phyloP scores from a whole-genome alignment of 371 early-diverging fungal genomes.

The Mucor piriformis region DNA sequence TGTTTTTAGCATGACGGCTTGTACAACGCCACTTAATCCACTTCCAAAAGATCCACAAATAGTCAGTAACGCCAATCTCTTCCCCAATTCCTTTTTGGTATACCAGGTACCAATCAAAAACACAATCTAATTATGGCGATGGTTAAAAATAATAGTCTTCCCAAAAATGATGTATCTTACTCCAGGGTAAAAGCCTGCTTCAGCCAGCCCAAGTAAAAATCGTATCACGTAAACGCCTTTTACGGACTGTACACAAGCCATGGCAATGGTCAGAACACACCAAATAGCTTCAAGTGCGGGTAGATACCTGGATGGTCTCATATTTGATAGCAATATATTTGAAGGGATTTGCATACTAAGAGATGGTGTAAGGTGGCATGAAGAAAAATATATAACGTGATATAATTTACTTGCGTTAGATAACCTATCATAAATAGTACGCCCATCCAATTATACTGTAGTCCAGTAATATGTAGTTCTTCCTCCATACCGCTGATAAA shows the following conservation, averaged over 20 bases:
- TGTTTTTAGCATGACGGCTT: constrained; percentile 49
- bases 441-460: constrained; percentile 53
- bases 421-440: constrained; percentile 48
- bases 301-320: constrained; percentile 57
- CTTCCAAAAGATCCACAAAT: constrained; percentile 47
- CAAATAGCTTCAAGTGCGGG: constrained; percentile 56
- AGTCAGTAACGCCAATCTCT: constrained; percentile 39
- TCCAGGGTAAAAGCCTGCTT: constrained; percentile 67
- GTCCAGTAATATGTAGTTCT: constrained; percentile 38
- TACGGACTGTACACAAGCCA: constrained; percentile 63
- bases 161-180: constrained; percentile 17
- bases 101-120: constrained; percentile 56
- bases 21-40: constrained; percentile 47
- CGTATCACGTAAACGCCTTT: constrained; percentile 52
- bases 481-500: constrained; percentile 60
- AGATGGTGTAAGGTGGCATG: background rate
- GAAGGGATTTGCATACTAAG: constrained; percentile 63
- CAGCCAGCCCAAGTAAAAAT: constrained; percentile 60
- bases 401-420: constrained; percentile 30
- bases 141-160: constrained; percentile 6
- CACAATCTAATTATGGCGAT: constrained; percentile 30
- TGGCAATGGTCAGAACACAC: constrained; percentile 58
- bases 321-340: constrained; percentile 58
- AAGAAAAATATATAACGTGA: background rate
- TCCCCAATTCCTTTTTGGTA: constrained; percentile 51